Percentiles rank a stretch among this genome's conserved stretches.
These are phyloP conservation scores for Termitomyces heimii DNA, from an alignment of 768 basidiomycete genomes.

Conservation along the genomic window DNA sequence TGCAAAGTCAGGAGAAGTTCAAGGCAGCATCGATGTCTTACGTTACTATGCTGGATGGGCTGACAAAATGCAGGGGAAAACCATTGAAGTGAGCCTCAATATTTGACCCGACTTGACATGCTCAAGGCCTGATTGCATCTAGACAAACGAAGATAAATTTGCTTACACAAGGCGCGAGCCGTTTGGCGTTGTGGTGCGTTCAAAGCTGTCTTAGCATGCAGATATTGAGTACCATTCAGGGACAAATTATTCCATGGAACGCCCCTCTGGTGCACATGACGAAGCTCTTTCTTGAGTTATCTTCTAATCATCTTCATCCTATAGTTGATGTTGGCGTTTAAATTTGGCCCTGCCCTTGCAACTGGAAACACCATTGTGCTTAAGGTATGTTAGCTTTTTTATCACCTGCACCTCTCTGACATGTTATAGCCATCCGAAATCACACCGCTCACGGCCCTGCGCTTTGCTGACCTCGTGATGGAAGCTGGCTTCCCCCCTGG, in stretches of 20 bases:
- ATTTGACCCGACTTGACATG: too few relatives aligned
- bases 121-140: background rate
- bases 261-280: conserved; percentile 22
- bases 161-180: conserved; percentile 45
- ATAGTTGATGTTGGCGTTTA: conserved; percentile 21
- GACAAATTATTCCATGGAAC: conserved; percentile 57
- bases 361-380: conserved; percentile 59
- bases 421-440: conserved; percentile 54
- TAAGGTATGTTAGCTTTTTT: conserved; percentile 21
- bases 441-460: conserved; percentile 56
- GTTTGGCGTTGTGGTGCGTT: conserved; percentile 36
- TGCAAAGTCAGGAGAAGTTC: conserved; percentile 44
- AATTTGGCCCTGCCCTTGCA: conserved; percentile 24
- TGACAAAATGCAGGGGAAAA: conserved; percentile 72
- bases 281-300: background rate
- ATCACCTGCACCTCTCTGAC: background rate
- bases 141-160: conserved; percentile 22
- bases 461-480: conserved; percentile 39
- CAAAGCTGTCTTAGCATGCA: background rate
- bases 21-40: conserved; percentile 39
- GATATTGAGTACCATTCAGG: conserved; percentile 10
- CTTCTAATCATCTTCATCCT: background rate
- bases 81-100: conserved; percentile 40
- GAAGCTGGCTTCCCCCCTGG: conserved; percentile 71
- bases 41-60: conserved; percentile 85